Evolutionary conservation across 2,329 filamentous ascomycete species (phyloP).

Genomic region (Ascochyta clinopodiicola): DNA sequence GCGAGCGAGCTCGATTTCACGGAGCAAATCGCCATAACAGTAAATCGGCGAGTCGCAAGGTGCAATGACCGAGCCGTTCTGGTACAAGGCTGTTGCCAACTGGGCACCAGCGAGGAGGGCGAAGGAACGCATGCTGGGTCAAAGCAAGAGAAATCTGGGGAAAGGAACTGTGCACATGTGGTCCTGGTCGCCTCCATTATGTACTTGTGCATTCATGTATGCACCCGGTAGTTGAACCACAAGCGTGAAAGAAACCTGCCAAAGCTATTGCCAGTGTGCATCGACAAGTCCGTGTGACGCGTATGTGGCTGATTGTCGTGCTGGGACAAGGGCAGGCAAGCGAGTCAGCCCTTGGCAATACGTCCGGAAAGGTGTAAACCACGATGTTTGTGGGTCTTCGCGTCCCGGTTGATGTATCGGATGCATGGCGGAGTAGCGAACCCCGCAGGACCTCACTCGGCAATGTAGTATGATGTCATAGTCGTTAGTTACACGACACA

Average conservation of each 20-base stretch:
- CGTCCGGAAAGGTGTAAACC: conserved; percentile 8
- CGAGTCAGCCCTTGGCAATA: conserved; percentile 15
- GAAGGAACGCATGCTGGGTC: conserved; percentile 20
- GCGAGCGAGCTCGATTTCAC: conserved; percentile 66
- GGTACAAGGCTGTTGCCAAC: conserved; percentile 57
- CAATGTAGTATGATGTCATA: conserved; percentile 27
- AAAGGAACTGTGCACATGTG: not conserved
- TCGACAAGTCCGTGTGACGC: conserved; percentile 19
- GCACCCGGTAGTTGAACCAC: conserved; percentile 9
- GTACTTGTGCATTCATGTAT: conserved; percentile 8
- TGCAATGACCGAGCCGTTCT: conserved; percentile 66
- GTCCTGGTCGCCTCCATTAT: conserved; percentile 1
- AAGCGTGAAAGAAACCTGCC: conserved; percentile 27
- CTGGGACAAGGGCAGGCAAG: conserved; percentile 2
- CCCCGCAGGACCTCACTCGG: conserved; percentile 13
- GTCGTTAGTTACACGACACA: not conserved
- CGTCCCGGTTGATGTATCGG: conserved; percentile 2
- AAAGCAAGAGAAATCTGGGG: conserved; percentile 1
- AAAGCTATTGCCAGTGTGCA: conserved; percentile 15
- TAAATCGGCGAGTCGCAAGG: conserved; percentile 73
- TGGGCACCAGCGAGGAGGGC: conserved; percentile 28
- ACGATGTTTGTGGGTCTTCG: conserved; percentile 10
- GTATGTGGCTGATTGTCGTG: conserved; percentile 31
- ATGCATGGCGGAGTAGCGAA: conserved; percentile 9
- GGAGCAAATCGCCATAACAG: conserved; percentile 69